These are phyloP conservation scores for Acer campestre DNA, from an alignment of 345 rosid genomes.

Conservation along the genomic window DNA sequence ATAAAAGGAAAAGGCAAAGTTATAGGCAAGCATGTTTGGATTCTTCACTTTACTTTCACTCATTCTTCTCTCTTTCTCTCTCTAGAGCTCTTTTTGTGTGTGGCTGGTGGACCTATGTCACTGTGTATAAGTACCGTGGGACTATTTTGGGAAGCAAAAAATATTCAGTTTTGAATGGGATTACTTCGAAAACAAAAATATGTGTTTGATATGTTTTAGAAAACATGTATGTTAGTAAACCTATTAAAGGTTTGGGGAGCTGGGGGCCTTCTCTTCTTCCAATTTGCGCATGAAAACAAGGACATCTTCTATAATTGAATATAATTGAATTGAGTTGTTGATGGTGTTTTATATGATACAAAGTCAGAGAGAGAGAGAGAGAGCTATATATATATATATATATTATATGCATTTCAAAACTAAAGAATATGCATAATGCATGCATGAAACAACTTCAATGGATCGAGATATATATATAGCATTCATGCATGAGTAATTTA, in stretches of 20 bases:
- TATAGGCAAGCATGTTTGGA: slow-evolving; percentile 18
- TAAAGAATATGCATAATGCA: too few relatives aligned
- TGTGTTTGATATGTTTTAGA: too few relatives aligned
- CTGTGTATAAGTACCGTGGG: not conserved
- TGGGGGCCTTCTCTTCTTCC: slow-evolving; percentile 6
- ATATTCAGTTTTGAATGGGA: not conserved
- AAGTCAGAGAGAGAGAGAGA: not conserved
- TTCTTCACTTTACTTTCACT: slow-evolving; percentile 12
- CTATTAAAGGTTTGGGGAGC: not conserved
- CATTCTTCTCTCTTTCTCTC: not conserved
- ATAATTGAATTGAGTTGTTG: too few relatives aligned
- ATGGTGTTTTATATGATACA: too few relatives aligned
- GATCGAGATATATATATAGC: too few relatives aligned
- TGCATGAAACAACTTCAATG: not conserved
- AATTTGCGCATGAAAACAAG: slow-evolving; percentile 23
- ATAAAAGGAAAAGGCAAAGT: not conserved
- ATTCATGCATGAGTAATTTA: too few relatives aligned
- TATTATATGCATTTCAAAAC: too few relatives aligned
- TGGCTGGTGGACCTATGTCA: not conserved
- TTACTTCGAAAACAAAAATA: not conserved
- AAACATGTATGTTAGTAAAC: not conserved
- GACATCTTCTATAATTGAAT: too few relatives aligned
- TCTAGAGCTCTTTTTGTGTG: not conserved
- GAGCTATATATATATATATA: too few relatives aligned
- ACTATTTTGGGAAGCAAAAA: not conserved